phyloP scores from a whole-genome alignment of 139 green algal genomes.

The Mesostigma viride region DNA sequence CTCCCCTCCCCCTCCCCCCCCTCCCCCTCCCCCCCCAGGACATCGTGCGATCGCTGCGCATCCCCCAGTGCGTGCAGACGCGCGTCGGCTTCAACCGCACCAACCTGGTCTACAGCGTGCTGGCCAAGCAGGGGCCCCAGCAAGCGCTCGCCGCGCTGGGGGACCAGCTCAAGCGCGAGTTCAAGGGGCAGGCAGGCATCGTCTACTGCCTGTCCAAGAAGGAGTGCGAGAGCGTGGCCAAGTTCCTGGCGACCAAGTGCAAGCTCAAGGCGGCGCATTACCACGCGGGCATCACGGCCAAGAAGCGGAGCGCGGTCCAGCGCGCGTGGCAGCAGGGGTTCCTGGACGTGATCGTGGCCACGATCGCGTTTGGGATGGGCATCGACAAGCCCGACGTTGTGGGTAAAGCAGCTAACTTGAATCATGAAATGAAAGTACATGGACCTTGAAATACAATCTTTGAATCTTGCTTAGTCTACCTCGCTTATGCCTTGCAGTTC shows the following conservation, averaged over 20 bases:
- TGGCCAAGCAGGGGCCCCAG: constrained; percentile 4
- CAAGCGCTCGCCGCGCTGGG: constrained; percentile 14
- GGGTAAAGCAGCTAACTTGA: constrained; percentile 3
- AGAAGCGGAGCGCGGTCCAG: constrained; percentile 62
- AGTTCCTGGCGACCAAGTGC: constrained; percentile 26
- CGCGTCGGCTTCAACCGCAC: constrained; percentile 67
- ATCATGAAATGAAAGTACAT: no score
- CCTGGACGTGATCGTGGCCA: constrained; percentile 63
- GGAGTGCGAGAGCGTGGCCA: constrained; percentile 39
- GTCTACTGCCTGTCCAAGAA: constrained; percentile 77
- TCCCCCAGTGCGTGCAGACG: constrained; percentile 22
- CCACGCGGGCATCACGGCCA: constrained; percentile 74
- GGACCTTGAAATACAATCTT: no score
- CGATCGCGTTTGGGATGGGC: constrained; percentile 75
- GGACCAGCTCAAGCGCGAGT: constrained; percentile 10
- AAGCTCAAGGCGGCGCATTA: constrained; percentile 54
- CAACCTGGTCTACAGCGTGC: constrained; percentile 51
- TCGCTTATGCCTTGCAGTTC: not conserved
- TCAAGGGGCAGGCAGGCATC: constrained; percentile 63
- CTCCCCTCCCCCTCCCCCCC: no score
- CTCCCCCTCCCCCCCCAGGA: constrained; percentile 45
- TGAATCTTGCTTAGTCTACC: not conserved
- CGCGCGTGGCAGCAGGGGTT: constrained; percentile 58
- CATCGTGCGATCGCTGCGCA: constrained; percentile 52
- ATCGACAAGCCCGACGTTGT: constrained; percentile 38